Evolutionary conservation across 106 monocot genomes (phyloP), one percentile per base, ranked within the genome.

Genomic region (Triglochin maritima): DNA sequence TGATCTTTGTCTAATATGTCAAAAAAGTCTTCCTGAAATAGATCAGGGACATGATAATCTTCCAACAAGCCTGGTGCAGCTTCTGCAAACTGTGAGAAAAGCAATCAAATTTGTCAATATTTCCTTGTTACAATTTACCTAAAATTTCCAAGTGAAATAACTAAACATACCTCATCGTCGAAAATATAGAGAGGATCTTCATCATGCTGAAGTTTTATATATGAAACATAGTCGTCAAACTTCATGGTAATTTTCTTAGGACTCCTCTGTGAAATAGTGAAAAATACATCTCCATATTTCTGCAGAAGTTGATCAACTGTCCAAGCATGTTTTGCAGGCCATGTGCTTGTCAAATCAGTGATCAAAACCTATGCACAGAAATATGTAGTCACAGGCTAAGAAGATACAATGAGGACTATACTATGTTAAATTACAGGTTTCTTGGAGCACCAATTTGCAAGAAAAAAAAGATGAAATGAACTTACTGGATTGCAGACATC

Each of bases 141-240:
- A 8, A 56, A 29, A 0, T 41, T 5, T 61, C 14, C 11, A 42
- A 62, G 50, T 62, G 7, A 59, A 5, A 17, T 17, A 50, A 9
- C 17, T 2, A 8, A 8, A 51, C 16, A 66, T 44, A 76, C 96
- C 88, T 91, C 85, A 47, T 98, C 91, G 73, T 98, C 96, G 78
- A 98, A 98, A 70, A 98, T 84, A 67, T 98, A 98, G 66, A 98
- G 96, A 41, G 96, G 96, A 68, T 91, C 91, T 71, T 98, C 96
- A 76, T 98, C 96, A 79, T 98, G 91, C 71, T 98, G 96, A 62
- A 63, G 61, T 73, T 91, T 69, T 84, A 98, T 91, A 79, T 98
- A 98, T 4, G 81, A 80, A 60, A 88, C 74, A 82, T 98, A 98
- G 72, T 98, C 84, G 59, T 81, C 88, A 50, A 98, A 80, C 71